Evolutionary conservation across 208 protist genomes (phyloP), one percentile per base, ranked within the genome.

Genomic region (Crithidia thermophila): DNA sequence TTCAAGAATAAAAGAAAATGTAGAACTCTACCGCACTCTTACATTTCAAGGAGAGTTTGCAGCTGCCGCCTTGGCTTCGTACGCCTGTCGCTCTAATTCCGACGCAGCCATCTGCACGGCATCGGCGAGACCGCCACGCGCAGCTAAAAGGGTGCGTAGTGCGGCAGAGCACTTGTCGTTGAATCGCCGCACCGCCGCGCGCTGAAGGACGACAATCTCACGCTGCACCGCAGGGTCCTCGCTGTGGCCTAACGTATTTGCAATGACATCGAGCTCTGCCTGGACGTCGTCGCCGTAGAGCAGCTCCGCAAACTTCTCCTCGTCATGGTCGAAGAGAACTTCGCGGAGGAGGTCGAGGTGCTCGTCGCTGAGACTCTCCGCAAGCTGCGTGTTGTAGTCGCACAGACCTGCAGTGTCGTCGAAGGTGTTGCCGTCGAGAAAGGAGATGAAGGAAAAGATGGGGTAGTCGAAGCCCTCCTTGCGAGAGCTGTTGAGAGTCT

Each of bases 271-370:
- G 21, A 82, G 56, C 43, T 79, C 72, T 7, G 60, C 72, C 55
- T 82, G 72, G 14, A 95, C 75, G 52, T 86, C 84, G 53, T 95
- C 89, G 39, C 72, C 89, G 72, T 95, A 94, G 33, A 95, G 79
- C 57, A 95, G 77, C 66, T 95, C 86, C 23, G 89, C 89, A 74
- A 95, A 95, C 10, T 67, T 70, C 20, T 71, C 75, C 60, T 95
- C 89, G 55, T 95, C 79, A 39, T 90, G 63, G 71, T 83, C 20
- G 52, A 95, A 95, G 30, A 95, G 70, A 20, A 67, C 52, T 7
- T 60, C 62, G 10, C 89, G 86, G 37, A 95, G 61, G 9, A 81
- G 47, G 37, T 86, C 84, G 1, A 95, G 73, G 27, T 95, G 72
- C 16, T 87, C 82, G 58, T 95, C 89, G 31, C 61, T 83, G 50